These are phyloP conservation scores for Aphanomyces euteiches DNA, from an alignment of 352 stramenopile genomes.

Conservation along the genomic window DNA sequence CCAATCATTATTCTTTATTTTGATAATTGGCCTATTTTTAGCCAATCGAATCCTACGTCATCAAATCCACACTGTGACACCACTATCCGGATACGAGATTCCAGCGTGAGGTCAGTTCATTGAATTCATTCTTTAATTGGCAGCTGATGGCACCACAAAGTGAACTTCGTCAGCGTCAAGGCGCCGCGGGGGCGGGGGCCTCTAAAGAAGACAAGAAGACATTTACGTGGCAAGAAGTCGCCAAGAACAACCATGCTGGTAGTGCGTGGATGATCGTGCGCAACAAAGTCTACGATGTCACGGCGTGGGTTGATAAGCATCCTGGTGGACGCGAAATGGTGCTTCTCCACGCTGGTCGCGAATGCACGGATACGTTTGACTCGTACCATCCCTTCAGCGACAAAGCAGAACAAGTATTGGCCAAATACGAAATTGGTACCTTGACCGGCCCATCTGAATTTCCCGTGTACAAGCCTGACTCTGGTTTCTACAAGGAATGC, in stretches of 20 bases:
- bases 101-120: not conserved
- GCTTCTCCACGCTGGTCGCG: slow-evolving; percentile 69
- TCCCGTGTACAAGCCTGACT: slow-evolving; percentile 86
- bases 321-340: slow-evolving; percentile 79
- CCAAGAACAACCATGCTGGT: slow-evolving; percentile 91
- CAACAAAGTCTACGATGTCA: slow-evolving; percentile 93
- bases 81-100: not conserved
- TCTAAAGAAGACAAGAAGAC: slow-evolving; percentile 34
- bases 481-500: slow-evolving; percentile 88
- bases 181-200: slow-evolving; percentile 19
- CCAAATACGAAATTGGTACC: slow-evolving; percentile 83
- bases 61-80: not conserved
- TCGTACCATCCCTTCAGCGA: slow-evolving; percentile 89
- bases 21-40: not conserved
- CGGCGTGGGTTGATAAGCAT: slow-evolving; percentile 78
- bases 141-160: slow-evolving; percentile 26
- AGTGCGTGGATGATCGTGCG: slow-evolving; percentile 97
- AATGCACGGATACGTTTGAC: slow-evolving; percentile 86
- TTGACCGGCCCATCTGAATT: slow-evolving; percentile 81
- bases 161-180: slow-evolving; percentile 62
- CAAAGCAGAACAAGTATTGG: slow-evolving; percentile 73
- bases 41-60: not conserved
- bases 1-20: no score
- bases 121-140: not conserved
- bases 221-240: slow-evolving; percentile 94